A percentile compares a stretch with the other conserved stretches of the same genome.
phyloP scores from a whole-genome alignment of 1,284 basidiomycete genomes.

The Trametes polyzona region DNA sequence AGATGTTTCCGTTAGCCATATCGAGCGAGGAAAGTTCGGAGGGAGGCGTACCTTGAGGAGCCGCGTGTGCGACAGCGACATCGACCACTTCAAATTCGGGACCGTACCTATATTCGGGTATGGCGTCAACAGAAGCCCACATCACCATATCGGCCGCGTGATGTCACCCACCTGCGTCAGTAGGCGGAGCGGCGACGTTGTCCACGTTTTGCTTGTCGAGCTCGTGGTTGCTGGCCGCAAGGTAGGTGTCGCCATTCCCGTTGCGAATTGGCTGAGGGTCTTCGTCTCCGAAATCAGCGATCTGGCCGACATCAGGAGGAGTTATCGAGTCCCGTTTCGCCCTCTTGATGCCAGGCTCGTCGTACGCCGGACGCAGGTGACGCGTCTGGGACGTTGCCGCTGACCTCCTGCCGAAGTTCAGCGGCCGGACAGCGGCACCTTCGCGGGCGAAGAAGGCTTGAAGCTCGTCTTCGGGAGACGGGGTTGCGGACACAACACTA shows the following conservation, averaged over 20 bases:
- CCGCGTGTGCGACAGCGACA: conserved; percentile 34
- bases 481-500: conserved; percentile 6
- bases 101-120: conserved; percentile 24
- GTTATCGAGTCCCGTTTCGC: conserved; percentile 28
- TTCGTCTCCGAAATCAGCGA: conserved; percentile 29
- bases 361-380: conserved; percentile 29
- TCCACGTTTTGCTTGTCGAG: conserved; percentile 33
- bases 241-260: conserved; percentile 33
- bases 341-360: conserved; percentile 1
- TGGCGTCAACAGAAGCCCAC: conserved; percentile 10
- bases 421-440: conserved; percentile 17
- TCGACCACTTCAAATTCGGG: conserved; percentile 35
- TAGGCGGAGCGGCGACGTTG: conserved; percentile 32
- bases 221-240: conserved; percentile 28
- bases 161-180: conserved; percentile 28
- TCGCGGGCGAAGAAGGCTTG: conserved; percentile 22
- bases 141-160: neutral
- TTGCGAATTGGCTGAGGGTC: conserved; percentile 37
- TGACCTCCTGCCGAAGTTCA: conserved; percentile 28
- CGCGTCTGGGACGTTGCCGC: conserved; percentile 26
- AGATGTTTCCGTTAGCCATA: neutral
- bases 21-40: neutral
- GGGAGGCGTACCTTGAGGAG: conserved; percentile 26
- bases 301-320: conserved; percentile 31
- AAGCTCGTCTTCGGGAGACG: conserved; percentile 16